A percentile compares a stretch with the other conserved stretches of the same genome.
Evolutionary conservation across 2,329 filamentous ascomycete genomes (phyloP).

Genomic region (Fulvia fulva): DNA sequence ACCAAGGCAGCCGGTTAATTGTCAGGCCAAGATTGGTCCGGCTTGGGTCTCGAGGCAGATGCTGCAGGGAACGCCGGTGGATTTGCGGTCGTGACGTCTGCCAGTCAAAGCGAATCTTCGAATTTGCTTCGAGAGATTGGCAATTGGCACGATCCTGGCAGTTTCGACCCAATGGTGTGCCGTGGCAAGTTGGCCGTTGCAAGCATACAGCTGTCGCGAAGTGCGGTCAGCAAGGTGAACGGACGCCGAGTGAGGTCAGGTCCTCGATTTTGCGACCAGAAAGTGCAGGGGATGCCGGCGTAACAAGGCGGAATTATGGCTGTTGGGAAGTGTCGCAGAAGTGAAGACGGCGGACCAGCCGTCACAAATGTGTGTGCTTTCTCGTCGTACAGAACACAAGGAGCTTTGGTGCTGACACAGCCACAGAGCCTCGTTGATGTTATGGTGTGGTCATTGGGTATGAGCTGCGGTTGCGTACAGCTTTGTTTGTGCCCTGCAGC

Average conservation of each 20-base stretch:
- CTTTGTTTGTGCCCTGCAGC: slow-evolving; percentile 8
- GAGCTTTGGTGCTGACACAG: background rate
- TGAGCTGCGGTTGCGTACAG: background rate
- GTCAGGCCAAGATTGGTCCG: background rate
- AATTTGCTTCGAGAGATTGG: background rate
- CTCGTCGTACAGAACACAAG: background rate
- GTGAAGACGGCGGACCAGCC: background rate
- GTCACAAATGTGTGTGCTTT: background rate
- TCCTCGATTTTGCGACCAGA: background rate
- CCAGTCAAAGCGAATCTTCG: background rate
- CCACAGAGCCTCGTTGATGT: background rate
- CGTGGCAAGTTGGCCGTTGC: background rate
- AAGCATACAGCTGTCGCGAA: background rate
- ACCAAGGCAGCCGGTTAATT: background rate
- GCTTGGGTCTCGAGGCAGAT: background rate
- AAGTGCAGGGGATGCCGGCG: background rate
- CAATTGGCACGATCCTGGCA: background rate
- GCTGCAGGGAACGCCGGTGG: background rate
- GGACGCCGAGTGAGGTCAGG: background rate
- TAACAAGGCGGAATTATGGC: too few species aligned
- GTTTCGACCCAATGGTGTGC: background rate
- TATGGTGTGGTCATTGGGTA: background rate
- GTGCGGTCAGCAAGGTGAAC: background rate
- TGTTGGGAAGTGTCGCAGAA: background rate
- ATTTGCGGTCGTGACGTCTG: background rate